Conservation (phyloP, 1,139 yeast species). For the Candida neerlandica region DNA sequence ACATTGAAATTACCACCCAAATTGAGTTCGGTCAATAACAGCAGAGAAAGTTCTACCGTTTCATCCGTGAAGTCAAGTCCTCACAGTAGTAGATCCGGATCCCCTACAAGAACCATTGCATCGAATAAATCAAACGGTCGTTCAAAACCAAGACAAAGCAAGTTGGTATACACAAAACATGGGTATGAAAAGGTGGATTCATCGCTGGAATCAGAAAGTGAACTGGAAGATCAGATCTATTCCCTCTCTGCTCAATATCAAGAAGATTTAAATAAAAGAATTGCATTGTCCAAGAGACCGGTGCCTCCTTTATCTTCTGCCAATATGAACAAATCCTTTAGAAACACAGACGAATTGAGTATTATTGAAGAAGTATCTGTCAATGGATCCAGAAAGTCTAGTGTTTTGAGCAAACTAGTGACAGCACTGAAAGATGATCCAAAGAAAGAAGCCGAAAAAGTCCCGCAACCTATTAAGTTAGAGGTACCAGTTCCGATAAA, state of each 20-base stretch:
- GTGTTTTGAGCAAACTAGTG: conserved; percentile 19
- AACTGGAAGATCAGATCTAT: conserved; percentile 6
- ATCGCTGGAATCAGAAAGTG: conserved; percentile 29
- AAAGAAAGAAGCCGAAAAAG: not conserved
- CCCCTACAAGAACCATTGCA: conserved; percentile 16
- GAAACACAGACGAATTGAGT: conserved; percentile 39
- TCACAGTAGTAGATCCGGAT: conserved; percentile 5
- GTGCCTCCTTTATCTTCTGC: conserved; percentile 28
- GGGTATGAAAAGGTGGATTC: conserved; percentile 41
- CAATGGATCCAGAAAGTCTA: conserved; percentile 33
- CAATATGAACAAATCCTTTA: conserved; percentile 22
- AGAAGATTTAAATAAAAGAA: conserved; percentile 7
- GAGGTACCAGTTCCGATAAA: not conserved
- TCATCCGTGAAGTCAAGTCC: conserved; percentile 20
- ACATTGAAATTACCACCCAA: conserved; percentile 47
- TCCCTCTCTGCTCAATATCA: not conserved
- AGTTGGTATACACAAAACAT: conserved; percentile 39
- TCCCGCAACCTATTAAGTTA: not conserved
- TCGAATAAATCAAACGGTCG: conserved; percentile 6
- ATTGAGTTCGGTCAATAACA: conserved; percentile 31
- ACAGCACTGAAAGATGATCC: not conserved
- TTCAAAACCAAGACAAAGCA: conserved; percentile 18
- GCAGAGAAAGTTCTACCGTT: conserved; percentile 1
- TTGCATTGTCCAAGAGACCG: conserved; percentile 21
- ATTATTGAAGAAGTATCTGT: conserved; percentile 45